Percentiles rank a stretch among this genome's conserved stretches.
These are phyloP conservation scores for Globisporangium spiculum DNA, from an alignment of 352 stramenopile species.

Conservation along the genomic window DNA sequence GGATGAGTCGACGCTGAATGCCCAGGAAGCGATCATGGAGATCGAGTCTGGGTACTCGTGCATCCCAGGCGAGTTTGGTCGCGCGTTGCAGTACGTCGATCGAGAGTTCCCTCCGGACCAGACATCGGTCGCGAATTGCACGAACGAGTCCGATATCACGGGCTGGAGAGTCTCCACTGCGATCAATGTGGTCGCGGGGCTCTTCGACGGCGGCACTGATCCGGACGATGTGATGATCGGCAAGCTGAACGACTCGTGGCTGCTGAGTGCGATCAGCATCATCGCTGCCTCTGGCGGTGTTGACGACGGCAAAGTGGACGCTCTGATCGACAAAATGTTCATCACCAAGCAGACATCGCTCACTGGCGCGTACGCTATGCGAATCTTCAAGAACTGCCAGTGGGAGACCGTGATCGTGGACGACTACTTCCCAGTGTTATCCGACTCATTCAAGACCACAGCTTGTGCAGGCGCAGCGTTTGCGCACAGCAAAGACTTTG, in stretches of 20 bases:
- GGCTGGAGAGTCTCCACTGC: conserved; percentile 83
- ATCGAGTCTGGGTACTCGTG: conserved; percentile 85
- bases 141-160: conserved; percentile 44
- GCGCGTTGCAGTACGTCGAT: conserved; percentile 87
- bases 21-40: conserved; percentile 77
- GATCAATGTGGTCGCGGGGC: conserved; percentile 85
- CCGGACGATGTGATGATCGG: conserved; percentile 87
- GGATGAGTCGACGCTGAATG: conserved; percentile 79
- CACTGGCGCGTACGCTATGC: conserved; percentile 90
- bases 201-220: conserved; percentile 92
- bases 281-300: conserved; percentile 86
- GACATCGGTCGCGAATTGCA: conserved; percentile 67
- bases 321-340: conserved; percentile 88
- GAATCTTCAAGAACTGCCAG: conserved; percentile 90
- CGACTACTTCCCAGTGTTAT: conserved; percentile 87
- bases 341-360: conserved; percentile 89
- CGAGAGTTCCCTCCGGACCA: conserved; percentile 84
- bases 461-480: conserved; percentile 79
- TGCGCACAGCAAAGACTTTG: conserved; percentile 83
- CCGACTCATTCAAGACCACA: conserved; percentile 40
- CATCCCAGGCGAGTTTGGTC: conserved; percentile 68
- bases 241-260: conserved; percentile 85
- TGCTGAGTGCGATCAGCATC: conserved; percentile 90
- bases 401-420: conserved; percentile 93
- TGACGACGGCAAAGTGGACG: conserved; percentile 87